Evolutionary conservation across 805 yeast species (phyloP), one percentile per base, ranked within the genome.

Genomic region (Candida insectalens): DNA sequence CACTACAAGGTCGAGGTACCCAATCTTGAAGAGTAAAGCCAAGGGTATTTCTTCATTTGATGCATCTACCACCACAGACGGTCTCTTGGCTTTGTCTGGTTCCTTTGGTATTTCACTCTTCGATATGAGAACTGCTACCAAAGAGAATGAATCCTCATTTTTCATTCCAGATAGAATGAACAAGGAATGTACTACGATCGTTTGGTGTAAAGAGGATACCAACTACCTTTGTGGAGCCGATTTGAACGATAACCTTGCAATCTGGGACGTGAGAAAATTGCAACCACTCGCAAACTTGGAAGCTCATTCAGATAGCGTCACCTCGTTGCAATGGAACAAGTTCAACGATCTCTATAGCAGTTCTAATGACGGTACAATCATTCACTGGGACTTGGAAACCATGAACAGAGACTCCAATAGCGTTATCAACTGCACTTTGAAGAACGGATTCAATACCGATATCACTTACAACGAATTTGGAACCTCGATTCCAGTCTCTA

Each of bases 191-290:
- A 62, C 65, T 32, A 36, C 58, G 14, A 70, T 77, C 31, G 67
- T 65, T 44, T 83, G 92, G 94, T 70, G 78, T 32, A 69, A 77
- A 2, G 47, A 57, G 13, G 68, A 80, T 51, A 69, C 75, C 20
- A 68, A 77, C 45, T 57, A 73, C 15, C 60, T 83, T 18, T 84
- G 87, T 3, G 71, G 85, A 2, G 72, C 77, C 5, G 81, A 76
- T 43, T 53, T 60, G 23, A 73, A 72, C 42, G 45, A 44, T 27
- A 72, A 71, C 4, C 54, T 70, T 3, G 68, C 77, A 27, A 62
- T 83, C 21, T 83, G 94, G 94, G 94, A 83, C 56, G 71, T 80
- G 29, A 64, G 94, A 41, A 69, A 65, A 44, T 55, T 61, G 26
- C 67, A 65, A 13, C 74, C 77, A 2, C 58, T 73, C 34, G 69